Evolutionary conservation across 768 basidiomycete genomes (phyloP).

Genomic region (Lentinus brumalis): DNA sequence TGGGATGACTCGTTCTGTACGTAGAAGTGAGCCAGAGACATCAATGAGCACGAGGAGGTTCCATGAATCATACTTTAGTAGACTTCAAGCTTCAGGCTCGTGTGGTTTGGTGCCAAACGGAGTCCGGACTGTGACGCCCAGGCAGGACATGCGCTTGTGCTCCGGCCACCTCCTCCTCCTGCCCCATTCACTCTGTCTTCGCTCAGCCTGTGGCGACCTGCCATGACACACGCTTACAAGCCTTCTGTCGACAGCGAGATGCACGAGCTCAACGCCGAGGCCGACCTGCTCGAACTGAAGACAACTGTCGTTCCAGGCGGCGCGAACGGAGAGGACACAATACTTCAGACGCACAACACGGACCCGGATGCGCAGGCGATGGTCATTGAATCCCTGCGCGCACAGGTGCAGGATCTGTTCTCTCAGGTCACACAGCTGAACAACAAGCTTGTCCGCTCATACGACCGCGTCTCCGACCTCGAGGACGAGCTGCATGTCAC

Average conservation of each 20-base stretch:
- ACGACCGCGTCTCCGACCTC: conserved; percentile 89
- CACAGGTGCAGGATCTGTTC: conserved; percentile 83
- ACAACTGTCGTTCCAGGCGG: conserved; percentile 16
- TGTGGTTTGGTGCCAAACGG: too few species aligned
- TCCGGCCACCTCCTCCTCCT: too few species aligned
- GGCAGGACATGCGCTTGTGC: too few species aligned
- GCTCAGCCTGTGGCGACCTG: not conserved
- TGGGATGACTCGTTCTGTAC: too few species aligned
- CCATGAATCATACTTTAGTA: too few species aligned
- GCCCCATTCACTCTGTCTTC: too few species aligned
- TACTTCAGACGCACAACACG: conserved; percentile 21
- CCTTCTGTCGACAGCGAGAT: conserved; percentile 25
- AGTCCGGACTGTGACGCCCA: too few species aligned
- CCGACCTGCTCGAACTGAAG: conserved; percentile 26
- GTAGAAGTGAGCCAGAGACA: too few species aligned
- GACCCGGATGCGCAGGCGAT: conserved; percentile 74
- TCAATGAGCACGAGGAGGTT: too few species aligned
- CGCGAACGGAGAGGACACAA: conserved; percentile 21
- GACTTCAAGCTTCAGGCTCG: too few species aligned
- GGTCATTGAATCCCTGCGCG: conserved; percentile 78
- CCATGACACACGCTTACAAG: conserved; percentile 18
- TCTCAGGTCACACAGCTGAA: conserved; percentile 92
- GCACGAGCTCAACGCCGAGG: conserved; percentile 26
- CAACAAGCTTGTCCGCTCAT: conserved; percentile 87
- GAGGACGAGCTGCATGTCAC: conserved; percentile 85